Evolutionary conservation across 805 yeast genomes (phyloP), one percentile per base, ranked within the genome.

Genomic region (Kodamaea kaohsiungensis): DNA sequence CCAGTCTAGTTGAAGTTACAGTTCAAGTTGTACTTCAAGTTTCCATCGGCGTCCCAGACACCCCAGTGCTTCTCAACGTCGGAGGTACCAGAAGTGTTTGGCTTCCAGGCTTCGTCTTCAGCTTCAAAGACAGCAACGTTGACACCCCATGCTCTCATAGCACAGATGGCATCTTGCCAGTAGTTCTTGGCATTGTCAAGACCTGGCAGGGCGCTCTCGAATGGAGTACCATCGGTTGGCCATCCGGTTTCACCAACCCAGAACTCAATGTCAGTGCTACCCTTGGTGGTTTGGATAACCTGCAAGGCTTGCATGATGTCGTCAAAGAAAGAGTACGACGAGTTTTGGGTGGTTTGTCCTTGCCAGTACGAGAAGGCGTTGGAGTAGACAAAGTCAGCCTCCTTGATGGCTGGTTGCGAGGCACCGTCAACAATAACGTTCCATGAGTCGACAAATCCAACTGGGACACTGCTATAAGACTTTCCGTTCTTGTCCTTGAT

Each of bases 301-400:
- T 91, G 96, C 71, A 93, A 78, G 61, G 98, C 97, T 81, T 93
- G 98, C 97, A 92, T 91, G 72, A 93, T 90, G 72, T 93, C 98
- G 71, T 92, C 98, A 62, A 91, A 83, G 87, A 92, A 93, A 1
- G 97, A 91, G 81, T 84, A 89, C 15, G 96, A 84, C 25, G 97
- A 83, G 72, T 92, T 92, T 49, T 72, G 67, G 82, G 81, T 82
- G 61, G 91, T 81, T 79, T 91, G 98, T 45, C 98, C 98, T 79
- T 93, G 98, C 98, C 98, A 93, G 86, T 92, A 93, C 7, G 98
- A 89, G 83, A 93, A 93, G 49, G 97, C 98, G 70, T 93, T 93
- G 66, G 97, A 96, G 71, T 87, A 88, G 57, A 91, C 85, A 65
- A 90, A 78, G 71, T 93, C 98, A 48, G 96, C 78, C 51, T 91